Percentiles rank a stretch among this genome's conserved stretches.
phyloP scores from a whole-genome alignment of 2,329 filamentous ascomycete genomes.

The Septoria petroselini region DNA sequence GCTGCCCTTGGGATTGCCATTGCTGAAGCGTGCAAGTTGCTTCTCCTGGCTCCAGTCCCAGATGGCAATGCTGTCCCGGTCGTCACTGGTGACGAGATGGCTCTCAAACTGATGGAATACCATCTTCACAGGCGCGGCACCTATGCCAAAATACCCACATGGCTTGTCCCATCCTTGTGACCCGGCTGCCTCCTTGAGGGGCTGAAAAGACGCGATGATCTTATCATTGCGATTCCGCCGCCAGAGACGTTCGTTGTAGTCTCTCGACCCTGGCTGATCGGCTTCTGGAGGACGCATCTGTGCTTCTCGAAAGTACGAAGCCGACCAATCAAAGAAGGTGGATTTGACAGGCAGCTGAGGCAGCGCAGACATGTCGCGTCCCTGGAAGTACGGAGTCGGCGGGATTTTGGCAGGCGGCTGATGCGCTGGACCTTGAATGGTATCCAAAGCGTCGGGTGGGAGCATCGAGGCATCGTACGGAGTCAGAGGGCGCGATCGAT shows the following conservation, averaged over 20 bases:
- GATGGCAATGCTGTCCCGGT: slow-evolving; percentile 78
- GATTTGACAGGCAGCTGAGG: slow-evolving; percentile 74
- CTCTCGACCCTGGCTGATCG: slow-evolving; percentile 90
- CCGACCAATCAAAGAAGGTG: slow-evolving; percentile 89
- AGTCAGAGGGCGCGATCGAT: slow-evolving; percentile 46
- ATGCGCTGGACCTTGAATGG: slow-evolving; percentile 45
- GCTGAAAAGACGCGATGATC: slow-evolving; percentile 88
- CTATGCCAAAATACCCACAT: slow-evolving; percentile 80
- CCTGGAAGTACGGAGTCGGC: slow-evolving; percentile 69
- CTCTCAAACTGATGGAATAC: slow-evolving; percentile 98
- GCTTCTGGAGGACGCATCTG: slow-evolving; percentile 97
- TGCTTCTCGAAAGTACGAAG: slow-evolving; percentile 93
- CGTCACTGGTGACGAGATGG: slow-evolving; percentile 88
- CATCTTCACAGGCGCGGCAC: slow-evolving; percentile 85
- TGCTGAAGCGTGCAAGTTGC: slow-evolving; percentile 80
- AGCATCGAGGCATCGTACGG: slow-evolving; percentile 39
- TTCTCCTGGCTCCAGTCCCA: slow-evolving; percentile 88
- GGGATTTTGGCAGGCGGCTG: slow-evolving; percentile 75
- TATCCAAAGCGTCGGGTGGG: slow-evolving; percentile 72
- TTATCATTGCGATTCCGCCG: slow-evolving; percentile 86
- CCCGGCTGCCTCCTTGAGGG: slow-evolving; percentile 83
- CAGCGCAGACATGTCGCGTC: slow-evolving; percentile 56
- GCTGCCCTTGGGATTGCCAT: slow-evolving; percentile 86
- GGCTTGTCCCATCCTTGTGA: slow-evolving; percentile 83
- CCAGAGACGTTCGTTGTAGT: slow-evolving; percentile 96